Percentiles rank a stretch among this genome's conserved stretches.
Conservation (phyloP, 495 filamentous ascomycete species). For the Penicillium cosmopolitanum region DNA sequence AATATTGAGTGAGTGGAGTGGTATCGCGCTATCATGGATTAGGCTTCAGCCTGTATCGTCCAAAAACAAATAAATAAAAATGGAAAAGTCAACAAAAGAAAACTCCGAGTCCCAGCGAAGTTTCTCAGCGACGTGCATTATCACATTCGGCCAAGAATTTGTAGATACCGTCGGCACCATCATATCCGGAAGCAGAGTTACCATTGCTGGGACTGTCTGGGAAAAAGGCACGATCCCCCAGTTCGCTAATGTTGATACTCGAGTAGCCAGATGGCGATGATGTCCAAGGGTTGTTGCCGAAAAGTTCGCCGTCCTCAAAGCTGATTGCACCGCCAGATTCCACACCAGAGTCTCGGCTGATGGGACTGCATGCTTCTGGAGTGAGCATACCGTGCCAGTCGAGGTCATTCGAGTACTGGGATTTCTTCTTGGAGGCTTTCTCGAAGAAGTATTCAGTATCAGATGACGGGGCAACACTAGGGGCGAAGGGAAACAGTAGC, state of each 20-base stretch:
- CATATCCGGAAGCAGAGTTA: conserved; percentile 60
- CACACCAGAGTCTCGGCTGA: conserved; percentile 28
- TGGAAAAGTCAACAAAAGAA: conserved; percentile 8
- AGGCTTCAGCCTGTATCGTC: conserved; percentile 9
- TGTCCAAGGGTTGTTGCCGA: conserved; percentile 54
- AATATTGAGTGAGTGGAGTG: conserved; percentile 31
- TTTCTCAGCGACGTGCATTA: conserved; percentile 42
- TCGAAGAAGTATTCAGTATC: conserved; percentile 41
- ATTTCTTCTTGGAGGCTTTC: conserved; percentile 25
- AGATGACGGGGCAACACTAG: conserved; percentile 50
- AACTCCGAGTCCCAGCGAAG: not conserved
- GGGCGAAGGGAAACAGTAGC: conserved; percentile 83
- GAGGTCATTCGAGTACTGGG: conserved; percentile 38
- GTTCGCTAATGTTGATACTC: conserved; percentile 57
- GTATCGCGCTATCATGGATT: conserved; percentile 26
- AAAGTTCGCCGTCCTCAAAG: conserved; percentile 52
- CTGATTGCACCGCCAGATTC: conserved; percentile 38
- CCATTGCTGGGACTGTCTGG: conserved; percentile 38
- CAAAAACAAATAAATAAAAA: conserved; percentile 11
- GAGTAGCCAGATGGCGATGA: conserved; percentile 54
- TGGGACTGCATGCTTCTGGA: conserved; percentile 32
- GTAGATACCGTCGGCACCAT: conserved; percentile 84
- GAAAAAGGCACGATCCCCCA: conserved; percentile 49
- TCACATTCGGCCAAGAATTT: conserved; percentile 88
- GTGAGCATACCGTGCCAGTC: conserved; percentile 65